Conservation (phyloP, 192 early-diverging fungal species). For the Allomyces macrogynus region DNA sequence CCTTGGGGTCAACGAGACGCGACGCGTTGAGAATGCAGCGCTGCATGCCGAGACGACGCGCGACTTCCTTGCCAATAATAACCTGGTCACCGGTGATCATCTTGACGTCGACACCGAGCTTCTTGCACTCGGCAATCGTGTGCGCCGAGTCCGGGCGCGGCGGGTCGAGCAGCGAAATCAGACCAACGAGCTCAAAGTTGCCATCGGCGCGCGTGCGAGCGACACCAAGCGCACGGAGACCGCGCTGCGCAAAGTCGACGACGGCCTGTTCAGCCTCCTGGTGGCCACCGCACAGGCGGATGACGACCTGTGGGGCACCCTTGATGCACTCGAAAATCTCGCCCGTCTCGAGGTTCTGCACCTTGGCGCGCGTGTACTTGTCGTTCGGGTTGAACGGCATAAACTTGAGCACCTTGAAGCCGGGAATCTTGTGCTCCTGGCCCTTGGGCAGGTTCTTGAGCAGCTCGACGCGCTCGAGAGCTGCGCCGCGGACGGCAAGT, state of each 20-base stretch:
- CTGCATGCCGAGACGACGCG: slow-evolving; percentile 73
- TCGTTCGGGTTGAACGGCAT: slow-evolving; percentile 81
- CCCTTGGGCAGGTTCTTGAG: slow-evolving; percentile 35
- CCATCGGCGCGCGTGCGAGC: slow-evolving; percentile 53
- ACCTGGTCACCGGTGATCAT: slow-evolving; percentile 95
- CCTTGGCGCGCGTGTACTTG: slow-evolving; percentile 80
- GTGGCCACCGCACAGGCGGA: slow-evolving; percentile 58
- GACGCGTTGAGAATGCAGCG: slow-evolving; percentile 75
- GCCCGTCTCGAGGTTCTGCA: slow-evolving; percentile 45
- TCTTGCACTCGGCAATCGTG: slow-evolving; percentile 65
- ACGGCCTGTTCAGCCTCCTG: slow-evolving; percentile 66
- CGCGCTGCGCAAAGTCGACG: slow-evolving; percentile 61
- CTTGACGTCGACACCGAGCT: slow-evolving; percentile 79
- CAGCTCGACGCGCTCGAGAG: slow-evolving; percentile 45
- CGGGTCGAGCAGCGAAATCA: slow-evolving; percentile 80
- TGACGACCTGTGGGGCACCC: slow-evolving; percentile 86
- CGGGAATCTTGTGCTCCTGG: slow-evolving; percentile 56
- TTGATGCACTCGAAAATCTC: slow-evolving; percentile 75
- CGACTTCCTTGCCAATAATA: slow-evolving; percentile 86
- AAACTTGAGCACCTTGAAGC: slow-evolving; percentile 79
- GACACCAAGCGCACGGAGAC: slow-evolving; percentile 83
- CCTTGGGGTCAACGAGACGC: slow-evolving; percentile 56
- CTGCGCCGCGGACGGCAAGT: slow-evolving; percentile 60
- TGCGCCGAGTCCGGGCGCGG: slow-evolving; percentile 70
- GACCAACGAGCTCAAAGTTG: slow-evolving; percentile 61